Percentiles rank a stretch among this genome's conserved stretches.
These are phyloP conservation scores for Protomyces gravidus DNA, from an alignment of 1,139 yeast genomes.

Conservation along the genomic window DNA sequence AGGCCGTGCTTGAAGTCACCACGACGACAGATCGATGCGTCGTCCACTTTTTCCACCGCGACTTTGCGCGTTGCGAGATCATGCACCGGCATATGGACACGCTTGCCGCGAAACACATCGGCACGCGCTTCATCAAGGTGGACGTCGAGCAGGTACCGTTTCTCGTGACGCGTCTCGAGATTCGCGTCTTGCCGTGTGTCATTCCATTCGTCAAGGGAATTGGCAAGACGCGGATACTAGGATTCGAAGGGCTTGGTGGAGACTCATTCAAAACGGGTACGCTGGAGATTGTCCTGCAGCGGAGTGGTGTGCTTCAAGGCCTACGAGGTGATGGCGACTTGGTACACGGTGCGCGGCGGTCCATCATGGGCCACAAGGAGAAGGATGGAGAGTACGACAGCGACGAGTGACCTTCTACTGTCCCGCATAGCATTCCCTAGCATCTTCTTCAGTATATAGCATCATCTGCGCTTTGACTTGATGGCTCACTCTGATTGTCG, in stretches of 20 bases:
- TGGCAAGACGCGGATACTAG: constrained; percentile 58
- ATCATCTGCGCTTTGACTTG: too few species aligned
- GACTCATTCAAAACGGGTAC: constrained; percentile 45
- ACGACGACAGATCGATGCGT: constrained; percentile 48
- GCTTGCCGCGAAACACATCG: constrained; percentile 57
- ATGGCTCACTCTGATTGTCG: too few species aligned
- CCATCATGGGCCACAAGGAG: constrained; percentile 18
- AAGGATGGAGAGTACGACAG: constrained; percentile 26
- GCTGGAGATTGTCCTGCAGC: constrained; percentile 45
- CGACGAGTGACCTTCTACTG: constrained; percentile 18
- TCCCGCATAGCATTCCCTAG: too few species aligned
- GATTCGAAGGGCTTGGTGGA: constrained; percentile 58
- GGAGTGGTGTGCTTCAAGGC: constrained; percentile 33
- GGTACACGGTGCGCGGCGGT: constrained; percentile 1
- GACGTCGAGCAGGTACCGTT: constrained; percentile 68
- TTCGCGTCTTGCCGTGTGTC: constrained; percentile 69
- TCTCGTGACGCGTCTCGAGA: constrained; percentile 55
- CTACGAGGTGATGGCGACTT: constrained; percentile 13
- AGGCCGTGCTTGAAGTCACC: constrained; percentile 53
- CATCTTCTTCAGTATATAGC: too few species aligned
- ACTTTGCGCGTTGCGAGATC: constrained; percentile 55
- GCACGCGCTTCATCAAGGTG: constrained; percentile 54
- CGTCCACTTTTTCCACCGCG: constrained; percentile 62
- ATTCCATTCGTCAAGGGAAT: constrained; percentile 58
- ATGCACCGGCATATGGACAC: constrained; percentile 52